Percentiles rank a stretch among this genome's conserved stretches.
phyloP scores from a whole-genome alignment of 169 alveolate genomes.

The Besnoitia besnoiti region DNA sequence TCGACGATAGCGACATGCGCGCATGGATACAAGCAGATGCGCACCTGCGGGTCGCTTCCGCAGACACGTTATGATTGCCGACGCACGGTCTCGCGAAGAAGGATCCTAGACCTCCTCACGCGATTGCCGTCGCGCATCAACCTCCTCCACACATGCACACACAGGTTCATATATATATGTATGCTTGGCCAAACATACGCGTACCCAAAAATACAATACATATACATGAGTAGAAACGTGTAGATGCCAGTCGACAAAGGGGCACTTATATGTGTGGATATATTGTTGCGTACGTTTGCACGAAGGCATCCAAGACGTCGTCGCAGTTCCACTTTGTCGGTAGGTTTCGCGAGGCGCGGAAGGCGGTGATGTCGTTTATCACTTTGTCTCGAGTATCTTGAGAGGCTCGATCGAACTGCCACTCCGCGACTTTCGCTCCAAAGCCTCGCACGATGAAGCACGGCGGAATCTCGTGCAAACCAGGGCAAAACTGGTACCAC shows the following conservation, averaged over 20 bases:
- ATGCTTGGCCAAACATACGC: too few species aligned
- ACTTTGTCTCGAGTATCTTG: slow-evolving; percentile 40
- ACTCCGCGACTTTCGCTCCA: slow-evolving; percentile 42
- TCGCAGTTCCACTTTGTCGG: slow-evolving; percentile 60
- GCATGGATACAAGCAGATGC: too few species aligned
- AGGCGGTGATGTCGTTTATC: slow-evolving; percentile 8
- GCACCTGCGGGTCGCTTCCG: too few species aligned
- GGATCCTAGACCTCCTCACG: too few species aligned
- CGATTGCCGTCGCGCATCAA: too few species aligned
- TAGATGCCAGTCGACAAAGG: background rate
- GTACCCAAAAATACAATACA: too few species aligned
- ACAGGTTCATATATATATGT: too few species aligned
- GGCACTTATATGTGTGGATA: background rate
- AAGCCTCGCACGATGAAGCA: slow-evolving; percentile 52
- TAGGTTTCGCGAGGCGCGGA: slow-evolving; percentile 49
- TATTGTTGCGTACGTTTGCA: slow-evolving; percentile 40
- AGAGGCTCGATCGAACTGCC: slow-evolving; percentile 40
- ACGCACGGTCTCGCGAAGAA: too few species aligned
- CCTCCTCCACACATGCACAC: too few species aligned
- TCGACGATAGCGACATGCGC: too few species aligned
- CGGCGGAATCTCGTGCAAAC: slow-evolving; percentile 17
- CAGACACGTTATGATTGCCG: too few species aligned
- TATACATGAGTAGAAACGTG: too few species aligned
- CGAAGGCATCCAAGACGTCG: slow-evolving; percentile 57
- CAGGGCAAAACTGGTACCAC: slow-evolving; percentile 64